Percentiles rank a stretch among this genome's conserved stretches.
These are phyloP conservation scores for Pulveroboletus sp. DNA, from an alignment of 768 basidiomycete species.

Conservation along the genomic window DNA sequence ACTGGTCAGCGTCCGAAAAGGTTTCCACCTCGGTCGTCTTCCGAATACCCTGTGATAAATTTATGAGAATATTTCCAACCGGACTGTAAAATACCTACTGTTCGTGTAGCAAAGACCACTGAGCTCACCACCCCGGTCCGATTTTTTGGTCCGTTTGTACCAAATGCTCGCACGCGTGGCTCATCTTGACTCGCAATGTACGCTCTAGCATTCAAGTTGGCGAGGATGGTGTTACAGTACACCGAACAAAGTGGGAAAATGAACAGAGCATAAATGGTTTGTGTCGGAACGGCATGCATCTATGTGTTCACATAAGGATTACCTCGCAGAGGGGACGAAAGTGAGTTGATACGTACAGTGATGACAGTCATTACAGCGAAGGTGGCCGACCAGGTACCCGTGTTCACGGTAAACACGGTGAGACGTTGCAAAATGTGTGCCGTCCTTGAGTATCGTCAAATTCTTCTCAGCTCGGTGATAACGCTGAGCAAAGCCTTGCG, in stretches of 20 bases:
- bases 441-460: neutral
- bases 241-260: neutral
- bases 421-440: neutral
- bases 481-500: too few relatives aligned
- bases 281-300: neutral
- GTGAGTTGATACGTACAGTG: constrained; percentile 40
- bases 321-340: neutral
- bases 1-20: too few relatives aligned
- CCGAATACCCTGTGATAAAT: too few relatives aligned
- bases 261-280: neutral
- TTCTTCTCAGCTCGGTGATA: neutral
- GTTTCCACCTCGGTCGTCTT: too few relatives aligned
- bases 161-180: neutral
- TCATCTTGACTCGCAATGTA: neutral
- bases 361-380: constrained; percentile 41
- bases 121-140: neutral
- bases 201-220: constrained; percentile 2
- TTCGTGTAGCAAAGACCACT: neutral
- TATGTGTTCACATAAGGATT: neutral
- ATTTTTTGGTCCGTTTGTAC: neutral
- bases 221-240: constrained; percentile 2
- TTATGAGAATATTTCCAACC: too few relatives aligned
- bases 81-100: neutral
- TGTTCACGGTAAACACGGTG: neutral
- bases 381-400: constrained; percentile 49